Evolutionary conservation across 177 flowering plant species (phyloP).

Genomic region (Vitis hybrid): DNA sequence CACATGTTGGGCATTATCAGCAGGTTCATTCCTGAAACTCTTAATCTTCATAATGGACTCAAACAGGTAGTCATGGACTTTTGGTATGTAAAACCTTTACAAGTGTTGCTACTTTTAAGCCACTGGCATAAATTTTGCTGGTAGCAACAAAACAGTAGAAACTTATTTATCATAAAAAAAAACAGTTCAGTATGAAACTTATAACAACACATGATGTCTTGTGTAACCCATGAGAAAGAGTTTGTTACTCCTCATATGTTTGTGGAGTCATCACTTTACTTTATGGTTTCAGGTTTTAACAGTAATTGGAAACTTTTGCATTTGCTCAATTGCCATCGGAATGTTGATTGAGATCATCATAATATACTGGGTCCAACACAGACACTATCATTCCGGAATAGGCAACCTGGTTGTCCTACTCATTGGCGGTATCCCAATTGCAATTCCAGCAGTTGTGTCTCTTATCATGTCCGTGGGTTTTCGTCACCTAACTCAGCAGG

Average conservation of each 20-base stretch:
- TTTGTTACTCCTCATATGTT: too few species aligned
- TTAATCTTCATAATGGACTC: too few species aligned
- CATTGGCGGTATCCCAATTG: slow-evolving; percentile 37
- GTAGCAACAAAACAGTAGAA: too few species aligned
- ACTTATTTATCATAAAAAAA: too few species aligned
- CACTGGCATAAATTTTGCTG: too few species aligned
- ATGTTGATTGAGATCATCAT: slow-evolving; percentile 26
- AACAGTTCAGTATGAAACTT: too few species aligned
- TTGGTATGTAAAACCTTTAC: too few species aligned
- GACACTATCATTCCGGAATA: slow-evolving; percentile 23
- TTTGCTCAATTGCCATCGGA: slow-evolving; percentile 32
- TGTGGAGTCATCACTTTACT: too few species aligned
- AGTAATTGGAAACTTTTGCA: slow-evolving; percentile 36
- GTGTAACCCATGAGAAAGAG: too few species aligned
- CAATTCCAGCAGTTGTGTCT: slow-evolving; percentile 35
- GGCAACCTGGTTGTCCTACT: slow-evolving; percentile 30
- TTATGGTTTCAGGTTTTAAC: slow-evolving; percentile 18
- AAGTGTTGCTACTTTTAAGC: too few species aligned
- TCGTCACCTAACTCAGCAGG: slow-evolving; percentile 28
- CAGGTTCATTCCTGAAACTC: slow-evolving; percentile 16
- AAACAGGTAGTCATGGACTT: too few species aligned
- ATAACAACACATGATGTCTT: too few species aligned
- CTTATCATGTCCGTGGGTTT: slow-evolving; percentile 35
- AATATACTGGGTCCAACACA: slow-evolving; percentile 21
- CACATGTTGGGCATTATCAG: slow-evolving; percentile 32